phyloP scores from a whole-genome alignment of 2,329 filamentous ascomycete species.

The Calcarisporium arbuscula region DNA sequence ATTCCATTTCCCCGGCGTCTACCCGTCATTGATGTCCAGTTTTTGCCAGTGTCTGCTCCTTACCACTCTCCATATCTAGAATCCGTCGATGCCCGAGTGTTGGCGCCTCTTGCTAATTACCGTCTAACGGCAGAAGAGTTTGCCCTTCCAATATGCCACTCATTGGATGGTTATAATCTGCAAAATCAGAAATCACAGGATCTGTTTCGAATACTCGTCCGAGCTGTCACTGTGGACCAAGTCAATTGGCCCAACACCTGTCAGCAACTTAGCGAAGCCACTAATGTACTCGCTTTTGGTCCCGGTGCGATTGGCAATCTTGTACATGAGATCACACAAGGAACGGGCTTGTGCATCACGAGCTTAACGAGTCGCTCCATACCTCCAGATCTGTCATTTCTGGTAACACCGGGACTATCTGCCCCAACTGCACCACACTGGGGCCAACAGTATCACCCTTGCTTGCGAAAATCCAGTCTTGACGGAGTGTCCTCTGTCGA shows the following conservation, averaged over 20 bases:
- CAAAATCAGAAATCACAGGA: constrained; percentile 64
- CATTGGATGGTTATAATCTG: constrained; percentile 80
- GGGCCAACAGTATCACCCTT: constrained; percentile 98
- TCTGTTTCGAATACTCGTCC: constrained; percentile 78
- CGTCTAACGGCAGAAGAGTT: constrained; percentile 67
- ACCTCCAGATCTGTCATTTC: constrained; percentile 97
- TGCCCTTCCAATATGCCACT: constrained; percentile 83
- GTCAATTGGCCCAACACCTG: constrained; percentile 99
- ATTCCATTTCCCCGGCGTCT: constrained; percentile 95
- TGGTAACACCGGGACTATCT: constrained; percentile 89
- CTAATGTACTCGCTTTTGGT: constrained; percentile 93
- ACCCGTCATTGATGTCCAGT: constrained; percentile 92
- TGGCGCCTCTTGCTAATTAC: constrained; percentile 80
- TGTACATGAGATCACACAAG: constrained; percentile 87
- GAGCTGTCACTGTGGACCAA: constrained; percentile 88
- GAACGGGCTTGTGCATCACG: no score
- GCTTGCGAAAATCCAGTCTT: constrained; percentile 82
- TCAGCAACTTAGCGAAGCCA: constrained; percentile 87
- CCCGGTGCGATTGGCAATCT: constrained; percentile 90
- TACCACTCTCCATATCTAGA: constrained; percentile 95
- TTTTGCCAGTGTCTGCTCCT: constrained; percentile 92
- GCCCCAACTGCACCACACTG: constrained; percentile 89
- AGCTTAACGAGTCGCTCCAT: no score
- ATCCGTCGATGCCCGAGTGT: constrained; percentile 74
- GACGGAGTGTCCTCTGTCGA: constrained; percentile 87